A percentile compares a stretch with the other conserved stretches of the same genome.
Conservation (phyloP, 2,329 filamentous ascomycete genomes). For the Didymella exigua region DNA sequence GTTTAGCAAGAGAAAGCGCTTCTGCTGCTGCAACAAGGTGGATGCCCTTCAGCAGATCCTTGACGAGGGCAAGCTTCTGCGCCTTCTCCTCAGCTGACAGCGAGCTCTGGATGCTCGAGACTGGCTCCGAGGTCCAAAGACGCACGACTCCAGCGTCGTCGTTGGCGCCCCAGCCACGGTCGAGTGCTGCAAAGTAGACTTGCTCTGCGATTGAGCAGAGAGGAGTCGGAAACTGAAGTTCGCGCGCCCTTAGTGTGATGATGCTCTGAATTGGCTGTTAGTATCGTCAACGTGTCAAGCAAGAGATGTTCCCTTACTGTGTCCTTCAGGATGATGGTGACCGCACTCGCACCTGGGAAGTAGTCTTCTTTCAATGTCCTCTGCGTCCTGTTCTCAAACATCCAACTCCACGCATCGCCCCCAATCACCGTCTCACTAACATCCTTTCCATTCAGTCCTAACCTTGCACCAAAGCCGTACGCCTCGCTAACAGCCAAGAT, state of each 20-base stretch:
- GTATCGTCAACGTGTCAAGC: not conserved
- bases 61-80: conserved; percentile 44
- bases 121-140: conserved; percentile 54
- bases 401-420: conserved; percentile 56
- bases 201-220: conserved; percentile 69
- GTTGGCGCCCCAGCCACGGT: conserved; percentile 61
- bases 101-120: conserved; percentile 38
- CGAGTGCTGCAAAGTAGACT: conserved; percentile 65
- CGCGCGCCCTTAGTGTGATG: conserved; percentile 68
- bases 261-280: conserved; percentile 55
- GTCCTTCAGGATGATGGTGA: conserved; percentile 57
- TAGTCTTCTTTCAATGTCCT: conserved; percentile 60
- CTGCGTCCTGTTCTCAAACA: conserved; percentile 63
- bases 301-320: conserved; percentile 36
- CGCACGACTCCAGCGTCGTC: conserved; percentile 64
- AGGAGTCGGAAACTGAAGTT: conserved; percentile 63
- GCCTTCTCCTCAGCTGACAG: conserved; percentile 36
- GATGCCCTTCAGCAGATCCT: conserved; percentile 43
- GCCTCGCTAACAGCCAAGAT: conserved; percentile 62
- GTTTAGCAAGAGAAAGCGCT: conserved; percentile 45
- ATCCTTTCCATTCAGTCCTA: conserved; percentile 59
- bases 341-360: conserved; percentile 51
- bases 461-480: conserved; percentile 60
- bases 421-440: conserved; percentile 57
- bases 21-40: conserved; percentile 47